These are phyloP conservation scores for Fusarium concolor DNA, from an alignment of 2,329 filamentous ascomycete species.

Conservation along the genomic window DNA sequence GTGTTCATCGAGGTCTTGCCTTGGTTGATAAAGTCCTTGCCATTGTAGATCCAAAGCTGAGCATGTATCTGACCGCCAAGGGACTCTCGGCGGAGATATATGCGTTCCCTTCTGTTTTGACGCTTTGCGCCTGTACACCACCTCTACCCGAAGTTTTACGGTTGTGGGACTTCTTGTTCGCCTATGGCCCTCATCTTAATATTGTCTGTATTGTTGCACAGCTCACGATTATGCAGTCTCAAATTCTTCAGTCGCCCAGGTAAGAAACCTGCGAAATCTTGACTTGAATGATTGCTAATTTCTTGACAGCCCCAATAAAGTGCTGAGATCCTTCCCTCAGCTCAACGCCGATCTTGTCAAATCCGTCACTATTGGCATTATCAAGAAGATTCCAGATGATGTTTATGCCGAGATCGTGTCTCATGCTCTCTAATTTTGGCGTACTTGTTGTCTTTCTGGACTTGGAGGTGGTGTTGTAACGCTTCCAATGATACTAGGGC, in stretches of 20 bases:
- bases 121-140: slow-evolving; percentile 94
- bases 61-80: slow-evolving; percentile 84
- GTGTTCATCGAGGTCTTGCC: slow-evolving; percentile 90
- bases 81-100: slow-evolving; percentile 94
- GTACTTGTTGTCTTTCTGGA: neutral
- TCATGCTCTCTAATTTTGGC: slow-evolving; percentile 74
- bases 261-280: slow-evolving; percentile 53
- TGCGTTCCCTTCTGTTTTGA: slow-evolving; percentile 94
- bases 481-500: slow-evolving; percentile 7
- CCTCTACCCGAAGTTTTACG: slow-evolving; percentile 92
- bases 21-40: slow-evolving; percentile 92
- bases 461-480: neutral
- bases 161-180: slow-evolving; percentile 97
- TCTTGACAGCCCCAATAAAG: slow-evolving; percentile 82
- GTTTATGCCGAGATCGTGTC: slow-evolving; percentile 90
- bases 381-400: slow-evolving; percentile 89
- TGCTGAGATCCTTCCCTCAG: slow-evolving; percentile 87
- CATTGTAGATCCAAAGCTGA: slow-evolving; percentile 90
- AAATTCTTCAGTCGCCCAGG: slow-evolving; percentile 86
- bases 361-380: slow-evolving; percentile 84
- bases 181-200: slow-evolving; percentile 94
- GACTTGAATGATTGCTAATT: slow-evolving; percentile 38
- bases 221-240: slow-evolving; percentile 86
- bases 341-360: slow-evolving; percentile 88
- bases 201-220: slow-evolving; percentile 97